Percentiles rank a stretch among this genome's conserved stretches.
Evolutionary conservation across 306 rosid genomes (phyloP).

Genomic region (Castanea sativa): DNA sequence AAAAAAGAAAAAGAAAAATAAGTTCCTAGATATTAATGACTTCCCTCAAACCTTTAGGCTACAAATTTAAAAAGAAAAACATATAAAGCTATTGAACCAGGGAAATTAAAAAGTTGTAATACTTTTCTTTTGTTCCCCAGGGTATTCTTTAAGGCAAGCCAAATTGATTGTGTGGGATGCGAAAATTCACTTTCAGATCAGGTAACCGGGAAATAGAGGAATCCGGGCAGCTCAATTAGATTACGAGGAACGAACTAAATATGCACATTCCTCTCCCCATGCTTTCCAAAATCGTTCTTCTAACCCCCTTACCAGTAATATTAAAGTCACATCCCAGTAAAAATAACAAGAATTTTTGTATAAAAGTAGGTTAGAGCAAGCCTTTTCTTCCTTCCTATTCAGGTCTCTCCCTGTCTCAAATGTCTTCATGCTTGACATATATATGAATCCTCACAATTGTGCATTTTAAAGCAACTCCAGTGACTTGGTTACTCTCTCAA

Average conservation of each 20-base stretch:
- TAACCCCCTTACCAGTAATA: not conserved
- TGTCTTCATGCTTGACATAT: not conserved
- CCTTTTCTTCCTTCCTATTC: not conserved
- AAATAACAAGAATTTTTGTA: not conserved
- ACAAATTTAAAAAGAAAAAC: not conserved
- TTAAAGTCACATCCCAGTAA: not conserved
- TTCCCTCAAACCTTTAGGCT: not conserved
- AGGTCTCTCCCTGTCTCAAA: not conserved
- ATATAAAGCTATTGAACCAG: not conserved
- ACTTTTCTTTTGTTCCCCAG: too few species aligned
- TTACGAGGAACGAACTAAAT: not conserved
- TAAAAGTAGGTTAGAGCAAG: not conserved
- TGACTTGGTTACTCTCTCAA: not conserved
- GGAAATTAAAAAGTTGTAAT: too few species aligned
- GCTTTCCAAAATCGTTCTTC: not conserved
- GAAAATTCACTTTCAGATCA: not conserved
- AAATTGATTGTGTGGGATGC: not conserved
- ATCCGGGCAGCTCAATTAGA: not conserved
- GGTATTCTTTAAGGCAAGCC: not conserved
- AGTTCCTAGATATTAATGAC: not conserved
- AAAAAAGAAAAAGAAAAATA: not conserved
- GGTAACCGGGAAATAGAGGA: not conserved
- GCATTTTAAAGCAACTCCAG: not conserved
- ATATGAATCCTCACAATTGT: not conserved
- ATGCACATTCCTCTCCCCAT: not conserved